Base-by-base conservation (phyloP, 2,329 filamentous ascomycete genomes). In the Cladosporium sp. region DNA sequence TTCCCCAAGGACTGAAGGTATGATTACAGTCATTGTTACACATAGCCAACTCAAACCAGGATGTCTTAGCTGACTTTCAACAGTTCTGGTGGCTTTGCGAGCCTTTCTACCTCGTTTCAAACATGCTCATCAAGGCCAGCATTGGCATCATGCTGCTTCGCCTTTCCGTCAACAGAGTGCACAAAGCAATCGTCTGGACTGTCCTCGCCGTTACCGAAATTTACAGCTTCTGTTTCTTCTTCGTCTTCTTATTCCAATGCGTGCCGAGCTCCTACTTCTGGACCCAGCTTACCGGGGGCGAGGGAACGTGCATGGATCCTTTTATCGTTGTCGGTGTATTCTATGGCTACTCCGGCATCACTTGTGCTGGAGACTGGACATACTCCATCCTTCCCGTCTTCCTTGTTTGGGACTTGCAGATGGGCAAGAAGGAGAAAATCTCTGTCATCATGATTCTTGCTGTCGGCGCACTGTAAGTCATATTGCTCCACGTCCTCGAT, bases 51-150 rank as follows among this genome's bases (percentile, higher is more conserved):
- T 16, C 49, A 21, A 4, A 33, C 7, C 26, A 12, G 29, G n/a
- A 23, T 44, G 26, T 16, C 1, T 11, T 2, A 16, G 14, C 61
- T 63, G 10, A 63, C 21, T 10, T 1, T 18, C 18, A 10, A 10
- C 11, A 63, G 61, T 63, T 63, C 61, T 69, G 74, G 69, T 84
- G 80, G 58, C 83, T 80, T 31, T 79, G 68, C 53, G 68, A 70
- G 50, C 67, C 67, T 16, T 44, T 68, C 23, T 70, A 67, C 49
- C 61, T 70, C 3, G 50, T 70, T 23, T 68, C 67, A 26, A 68
- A 70, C 58, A 70, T 70, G 68, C 57, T 65, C 26, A 67, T 70
- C 64, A 70, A 70, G 44, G 67, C 65, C 11, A 68, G 65, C 44
- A 70, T 70, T 16, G 68, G 64, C 12, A 61, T 70, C n/a, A 68